Evolutionary conservation across 495 filamentous ascomycete genomes (phyloP).

Genomic region (Delitschia confertaspora): DNA sequence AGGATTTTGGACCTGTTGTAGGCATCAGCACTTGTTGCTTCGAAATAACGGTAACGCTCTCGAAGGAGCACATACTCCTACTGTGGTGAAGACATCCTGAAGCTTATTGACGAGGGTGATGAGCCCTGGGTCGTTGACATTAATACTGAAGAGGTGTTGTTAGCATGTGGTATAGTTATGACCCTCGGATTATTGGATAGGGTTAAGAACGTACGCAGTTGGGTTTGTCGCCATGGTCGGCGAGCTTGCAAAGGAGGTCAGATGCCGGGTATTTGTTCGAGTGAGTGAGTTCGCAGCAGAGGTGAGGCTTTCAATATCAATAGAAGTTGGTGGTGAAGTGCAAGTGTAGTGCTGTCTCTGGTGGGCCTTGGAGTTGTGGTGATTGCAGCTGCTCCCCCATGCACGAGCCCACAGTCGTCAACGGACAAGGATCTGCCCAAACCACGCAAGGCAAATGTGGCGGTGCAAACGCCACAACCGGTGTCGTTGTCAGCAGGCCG

Average conservation of each 20-base stretch:
- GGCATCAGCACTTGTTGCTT: conserved; percentile 12
- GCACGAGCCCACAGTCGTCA: no score
- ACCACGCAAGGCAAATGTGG: no score
- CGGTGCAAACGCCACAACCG: no score
- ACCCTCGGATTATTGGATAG: conserved; percentile 4
- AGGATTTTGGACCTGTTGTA: conserved; percentile 75
- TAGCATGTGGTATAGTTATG: conserved; percentile 11
- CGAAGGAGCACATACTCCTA: conserved; percentile 62
- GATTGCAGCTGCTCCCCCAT: no score
- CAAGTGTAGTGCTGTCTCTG: no score
- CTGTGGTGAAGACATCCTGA: conserved; percentile 98
- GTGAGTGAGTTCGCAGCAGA: no score
- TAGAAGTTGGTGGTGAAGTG: no score
- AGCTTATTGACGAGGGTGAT: conserved; percentile 98
- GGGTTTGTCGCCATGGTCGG: conserved; percentile 35
- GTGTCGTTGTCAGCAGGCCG: no score
- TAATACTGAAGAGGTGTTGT: conserved; percentile 46
- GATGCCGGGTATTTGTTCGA: no score
- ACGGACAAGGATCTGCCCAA: no score
- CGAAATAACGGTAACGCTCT: not conserved
- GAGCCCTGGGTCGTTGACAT: conserved; percentile 69
- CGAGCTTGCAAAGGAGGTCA: conserved; percentile 7
- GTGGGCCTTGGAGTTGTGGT: no score
- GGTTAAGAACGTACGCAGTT: conserved; percentile 30
- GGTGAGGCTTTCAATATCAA: no score